phyloP scores from a whole-genome alignment of 805 yeast genomes.

The Ogataea naganishii region DNA sequence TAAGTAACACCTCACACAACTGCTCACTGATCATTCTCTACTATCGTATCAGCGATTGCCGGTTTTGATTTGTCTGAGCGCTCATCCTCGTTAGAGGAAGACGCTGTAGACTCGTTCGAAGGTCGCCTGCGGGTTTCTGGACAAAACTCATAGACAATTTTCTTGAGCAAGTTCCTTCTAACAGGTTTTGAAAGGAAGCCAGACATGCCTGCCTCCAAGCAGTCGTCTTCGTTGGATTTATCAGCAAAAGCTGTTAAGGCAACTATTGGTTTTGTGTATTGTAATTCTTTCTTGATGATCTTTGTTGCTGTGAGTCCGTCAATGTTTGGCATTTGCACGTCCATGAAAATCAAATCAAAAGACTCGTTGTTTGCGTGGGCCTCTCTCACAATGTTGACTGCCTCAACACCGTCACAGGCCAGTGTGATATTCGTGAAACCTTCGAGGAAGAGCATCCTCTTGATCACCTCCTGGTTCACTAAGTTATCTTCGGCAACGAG shows the following conservation, averaged over 20 bases:
- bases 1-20: background rate
- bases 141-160: slow-evolving; percentile 42
- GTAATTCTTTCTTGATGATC: slow-evolving; percentile 54
- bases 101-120: no score
- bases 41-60: no score
- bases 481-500: slow-evolving; percentile 90
- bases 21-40: background rate
- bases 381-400: slow-evolving; percentile 56
- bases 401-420: slow-evolving; percentile 90
- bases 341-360: slow-evolving; percentile 86
- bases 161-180: slow-evolving; percentile 56
- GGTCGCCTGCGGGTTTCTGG: slow-evolving; percentile 3
- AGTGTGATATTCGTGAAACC: slow-evolving; percentile 63
- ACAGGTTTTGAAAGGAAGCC: slow-evolving; percentile 89
- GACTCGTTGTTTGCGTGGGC: slow-evolving; percentile 29
- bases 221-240: slow-evolving; percentile 77
- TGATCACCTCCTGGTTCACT: slow-evolving; percentile 92
- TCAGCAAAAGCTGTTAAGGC: slow-evolving; percentile 96
- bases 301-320: slow-evolving; percentile 85
- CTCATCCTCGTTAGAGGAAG: no score
- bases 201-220: slow-evolving; percentile 85
- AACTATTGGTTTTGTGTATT: slow-evolving; percentile 68
- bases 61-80: no score
- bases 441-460: slow-evolving; percentile 79
- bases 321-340: slow-evolving; percentile 92